Base-by-base conservation (phyloP, 2,329 filamentous ascomycete genomes). In the Fusarium nematophilum region DNA sequence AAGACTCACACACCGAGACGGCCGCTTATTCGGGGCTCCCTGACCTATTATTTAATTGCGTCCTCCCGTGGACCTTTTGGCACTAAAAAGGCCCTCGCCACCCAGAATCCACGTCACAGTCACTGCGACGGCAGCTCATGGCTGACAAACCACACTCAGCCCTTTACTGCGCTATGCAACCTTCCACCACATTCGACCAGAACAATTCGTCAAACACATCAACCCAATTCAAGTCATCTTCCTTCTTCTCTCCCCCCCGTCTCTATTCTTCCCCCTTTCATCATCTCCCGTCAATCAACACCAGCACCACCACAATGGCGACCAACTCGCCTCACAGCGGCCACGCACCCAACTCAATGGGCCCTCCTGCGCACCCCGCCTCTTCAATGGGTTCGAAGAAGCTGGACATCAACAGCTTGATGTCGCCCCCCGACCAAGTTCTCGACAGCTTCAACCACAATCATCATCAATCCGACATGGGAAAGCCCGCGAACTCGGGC, bases 381-480 rank as follows among this genome's bases (percentile, higher is more conserved):
- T 40, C 69, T 17, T 57, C 64, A 44, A 59, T 59, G 23, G 62
- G 62, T 17, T 26, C 63, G 5, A 81, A 78, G 69, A 83, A 81
- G 62, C 66, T 81, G 47, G 77, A 81, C 58, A 83, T 84, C 62
- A 81, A 72, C 75, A 86, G 77, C 57, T 75, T 88, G 53, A 86
- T 88, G 81, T 88, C 86, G 17, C 86, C 86, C 26, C 86, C 86
- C 17, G 85, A 87, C 30, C 76, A 77, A n/a, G 70, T 78, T 27
- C 79, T 78, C 42, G 85, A 88, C 60, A 84, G 73, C 65, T 88
- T 87, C 70, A 73, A 66, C 39, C 73, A 76, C 9, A 36, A n/a
- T 3, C 45, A 57, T 38, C 40, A 50, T 11, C 47, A 62, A 15
- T 51, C 49, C 38, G 51, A 64, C 17, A 40, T 49, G 31, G 60